Percentiles rank a stretch among this genome's conserved stretches.
These are phyloP conservation scores for Paraphaeosphaeria minitans DNA, from an alignment of 2,329 filamentous ascomycete genomes.

Conservation along the genomic window DNA sequence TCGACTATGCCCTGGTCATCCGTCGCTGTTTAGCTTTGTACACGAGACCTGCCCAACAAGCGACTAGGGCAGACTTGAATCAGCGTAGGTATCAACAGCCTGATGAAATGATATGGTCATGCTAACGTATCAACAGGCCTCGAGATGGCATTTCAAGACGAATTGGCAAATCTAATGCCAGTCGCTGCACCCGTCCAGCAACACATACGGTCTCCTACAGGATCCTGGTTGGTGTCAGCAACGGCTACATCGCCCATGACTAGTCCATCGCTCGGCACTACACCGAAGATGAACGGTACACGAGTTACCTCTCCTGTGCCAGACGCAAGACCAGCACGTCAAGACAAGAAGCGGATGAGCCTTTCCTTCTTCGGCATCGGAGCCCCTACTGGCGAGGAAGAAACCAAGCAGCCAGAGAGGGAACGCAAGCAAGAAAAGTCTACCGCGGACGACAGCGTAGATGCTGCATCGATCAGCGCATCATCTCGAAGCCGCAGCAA, in stretches of 20 bases:
- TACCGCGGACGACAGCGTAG: constrained; percentile 25
- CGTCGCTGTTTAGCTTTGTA: constrained; percentile 79
- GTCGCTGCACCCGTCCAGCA: constrained; percentile 30
- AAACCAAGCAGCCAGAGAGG: constrained; percentile 22
- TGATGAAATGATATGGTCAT: constrained; percentile 5
- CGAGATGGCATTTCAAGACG: constrained; percentile 52
- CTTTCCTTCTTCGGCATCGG: constrained; percentile 47
- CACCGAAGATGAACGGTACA: constrained; percentile 33
- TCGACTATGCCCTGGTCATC: constrained; percentile 88
- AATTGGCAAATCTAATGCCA: constrained; percentile 50
- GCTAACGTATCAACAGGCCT: constrained; percentile 47
- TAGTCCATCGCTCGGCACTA: constrained; percentile 28
- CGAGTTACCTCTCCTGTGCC: constrained; percentile 27
- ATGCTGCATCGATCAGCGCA: constrained; percentile 27
- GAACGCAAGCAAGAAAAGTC: constrained; percentile 25
- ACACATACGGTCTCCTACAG: constrained; percentile 38
- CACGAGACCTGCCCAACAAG: constrained; percentile 65
- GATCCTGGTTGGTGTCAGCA: constrained; percentile 39
- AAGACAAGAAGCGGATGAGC: constrained; percentile 48
- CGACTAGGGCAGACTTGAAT: constrained; percentile 64
- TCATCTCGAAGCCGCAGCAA: constrained; percentile 42
- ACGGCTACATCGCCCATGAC: constrained; percentile 35
- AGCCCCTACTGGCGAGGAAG: constrained; percentile 30
- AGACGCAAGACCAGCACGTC: constrained; percentile 33
- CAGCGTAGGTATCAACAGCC: constrained; percentile 60